Base-by-base conservation (phyloP, 805 yeast genomes). In the Saturnispora hagleri region DNA sequence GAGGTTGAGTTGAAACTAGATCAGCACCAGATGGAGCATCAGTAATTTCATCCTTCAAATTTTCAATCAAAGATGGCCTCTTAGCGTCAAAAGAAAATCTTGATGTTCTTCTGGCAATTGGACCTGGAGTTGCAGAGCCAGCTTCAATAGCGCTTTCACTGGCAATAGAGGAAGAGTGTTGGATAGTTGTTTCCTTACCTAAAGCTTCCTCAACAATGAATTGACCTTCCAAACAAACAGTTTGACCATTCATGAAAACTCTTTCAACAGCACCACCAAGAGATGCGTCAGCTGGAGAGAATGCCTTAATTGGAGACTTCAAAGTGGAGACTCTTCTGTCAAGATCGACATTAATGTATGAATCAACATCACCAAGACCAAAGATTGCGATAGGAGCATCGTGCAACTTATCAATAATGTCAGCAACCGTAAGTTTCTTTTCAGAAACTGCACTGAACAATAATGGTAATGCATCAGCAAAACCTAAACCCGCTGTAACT, bases 221-320 rank as follows among this genome's bases (percentile, higher is more conserved):
- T 51, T 78, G 79, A 58, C 96, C 96, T 66, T 91, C 97, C 58
- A 89, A 76, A 58, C 89, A 86, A 50, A 84, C 86, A 51, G 96
- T 86, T 66, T 84, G 82, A 53, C 81, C 84, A 56, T 83, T 80
- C 67, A 86, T 73, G 58, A 82, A 77, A 48, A 91, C 97, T 69
- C 97, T 81, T 69, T 89, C 96, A 63, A 91, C 85, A 62, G 89
- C 83, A 56, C 97, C 97, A 55, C 73, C 76, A 63, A 88, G 73
- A 49, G 73, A 71, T 56, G 76, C 77, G 53, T 71, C 72, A 55
- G 81, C 77, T 55, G 84, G 84, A 51, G 84, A 74, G 79, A 82
- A 78, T 40, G 69, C 58, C 8, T 74, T 63, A 12, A 74, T 64
- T 42, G 71, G 66, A 45, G 65, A 57, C 57, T 69, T 70, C 53